These are phyloP conservation scores for Fraxinus excelsior DNA, from an alignment of 257 asterid species.

Conservation along the genomic window DNA sequence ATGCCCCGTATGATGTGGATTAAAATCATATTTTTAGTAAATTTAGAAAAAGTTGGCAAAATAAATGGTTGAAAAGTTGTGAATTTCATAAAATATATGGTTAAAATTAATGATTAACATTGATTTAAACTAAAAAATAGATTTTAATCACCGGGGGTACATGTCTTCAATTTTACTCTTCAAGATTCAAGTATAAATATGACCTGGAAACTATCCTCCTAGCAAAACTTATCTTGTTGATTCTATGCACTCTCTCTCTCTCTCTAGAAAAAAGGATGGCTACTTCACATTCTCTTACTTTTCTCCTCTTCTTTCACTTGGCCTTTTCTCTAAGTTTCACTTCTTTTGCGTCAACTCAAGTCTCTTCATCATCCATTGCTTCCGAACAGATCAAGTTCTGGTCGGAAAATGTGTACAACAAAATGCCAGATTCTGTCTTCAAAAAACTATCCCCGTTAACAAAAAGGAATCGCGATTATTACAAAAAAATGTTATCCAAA, in stretches of 20 bases:
- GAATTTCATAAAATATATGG: too few species aligned
- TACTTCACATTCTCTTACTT: neutral
- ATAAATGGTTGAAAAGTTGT: too few species aligned
- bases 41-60: too few species aligned
- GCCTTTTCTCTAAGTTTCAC: neutral
- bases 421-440: slow-evolving; percentile 33
- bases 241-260: neutral
- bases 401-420: slow-evolving; percentile 34
- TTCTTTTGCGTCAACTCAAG: neutral
- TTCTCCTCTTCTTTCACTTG: neutral
- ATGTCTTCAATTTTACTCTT: too few species aligned
- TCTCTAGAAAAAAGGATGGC: neutral
- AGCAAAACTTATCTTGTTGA: too few species aligned
- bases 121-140: too few species aligned
- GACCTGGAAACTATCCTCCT: too few species aligned
- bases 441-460: slow-evolving; percentile 42
- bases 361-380: neutral
- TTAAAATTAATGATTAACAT: too few species aligned
- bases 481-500: slow-evolving; percentile 6
- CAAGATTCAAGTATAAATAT: too few species aligned
- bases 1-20: too few species aligned
- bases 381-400: slow-evolving; percentile 24
- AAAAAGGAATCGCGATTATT: slow-evolving; percentile 7
- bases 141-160: too few species aligned
- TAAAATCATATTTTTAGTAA: too few species aligned